Base-by-base conservation (phyloP, 2,329 filamentous ascomycete species). In the Fusarium metavorans region DNA sequence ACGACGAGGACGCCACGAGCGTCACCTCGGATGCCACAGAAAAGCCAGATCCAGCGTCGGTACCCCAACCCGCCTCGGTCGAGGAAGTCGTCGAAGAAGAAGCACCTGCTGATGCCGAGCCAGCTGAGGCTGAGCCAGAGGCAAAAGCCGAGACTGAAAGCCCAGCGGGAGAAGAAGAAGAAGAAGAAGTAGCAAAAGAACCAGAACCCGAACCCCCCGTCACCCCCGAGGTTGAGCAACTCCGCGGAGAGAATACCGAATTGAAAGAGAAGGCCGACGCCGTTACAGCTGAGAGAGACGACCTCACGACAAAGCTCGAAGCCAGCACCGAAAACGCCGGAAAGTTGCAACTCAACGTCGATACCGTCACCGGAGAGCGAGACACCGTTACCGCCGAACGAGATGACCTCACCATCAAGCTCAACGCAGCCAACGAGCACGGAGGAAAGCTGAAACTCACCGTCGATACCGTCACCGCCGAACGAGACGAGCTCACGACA, bases 1-100 rank as follows among this genome's bases (percentile, higher is more conserved):
- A 69, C 16, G 74, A 76, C 25, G 76, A 74, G 5, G 66, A 74
- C 6, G 62, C 73, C 13, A 59, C 67, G 5, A 76, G 68, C 5
- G 67, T 73, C 18, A 61, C 60, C 0, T 79, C 77, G 14, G 75
- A 77, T 25, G 74, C 70, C 6, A 79, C 77, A 0, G 74, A 78
- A 63, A 79, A 76, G 75, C 67, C 76, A 2, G 73, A 75, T 9
- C 62, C 66, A 11, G 67, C 67, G 20, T 61, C 30, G 14, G 71
- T 64, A 2, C 68, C 73, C 2, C 65, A 72, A 57, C 68, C 72
- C 14, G 67, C 41, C 11, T 41, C 75, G 10, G 73, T 61, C 16
- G 70, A 78, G 43, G 74, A 73, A 2, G 68, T 65, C 27, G 52
- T 69, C 0, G 75, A 72, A 43, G 66, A 66, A 20, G 52, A 67